Conservation (phyloP, 768 basidiomycete genomes). For the Russula vinacea region DNA sequence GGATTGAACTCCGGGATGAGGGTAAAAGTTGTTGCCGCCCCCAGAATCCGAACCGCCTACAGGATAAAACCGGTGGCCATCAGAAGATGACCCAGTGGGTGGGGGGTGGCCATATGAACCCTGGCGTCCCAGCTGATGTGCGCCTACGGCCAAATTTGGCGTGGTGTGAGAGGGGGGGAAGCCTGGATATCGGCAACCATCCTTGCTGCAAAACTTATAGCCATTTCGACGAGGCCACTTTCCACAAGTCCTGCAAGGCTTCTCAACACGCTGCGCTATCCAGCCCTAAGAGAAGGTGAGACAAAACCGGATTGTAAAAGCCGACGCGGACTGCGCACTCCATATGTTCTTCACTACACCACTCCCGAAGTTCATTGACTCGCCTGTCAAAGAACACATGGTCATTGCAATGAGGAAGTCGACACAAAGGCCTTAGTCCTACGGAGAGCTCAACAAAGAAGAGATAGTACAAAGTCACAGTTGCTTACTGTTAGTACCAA, state of each 20-base stretch:
- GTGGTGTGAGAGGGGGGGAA: not conserved
- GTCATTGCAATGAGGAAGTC: not conserved
- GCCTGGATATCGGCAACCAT: not conserved
- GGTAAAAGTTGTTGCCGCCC: not conserved
- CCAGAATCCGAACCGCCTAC: not conserved
- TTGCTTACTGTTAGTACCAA: not conserved
- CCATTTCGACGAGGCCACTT: constrained; percentile 14
- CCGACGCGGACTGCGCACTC: not conserved
- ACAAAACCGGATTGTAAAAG: not conserved
- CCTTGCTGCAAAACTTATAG: not conserved
- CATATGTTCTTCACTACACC: constrained; percentile 13
- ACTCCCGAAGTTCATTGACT: constrained; percentile 8
- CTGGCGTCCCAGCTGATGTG: not conserved
- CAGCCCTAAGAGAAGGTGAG: not conserved
- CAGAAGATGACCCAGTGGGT: not conserved
- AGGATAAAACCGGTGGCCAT: not conserved
- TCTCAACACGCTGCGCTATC: not conserved
- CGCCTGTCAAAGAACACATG: constrained; percentile 3
- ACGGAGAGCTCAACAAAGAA: not conserved
- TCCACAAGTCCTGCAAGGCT: not conserved
- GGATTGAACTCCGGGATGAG: not conserved
- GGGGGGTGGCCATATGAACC: not conserved
- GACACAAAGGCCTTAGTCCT: not conserved
- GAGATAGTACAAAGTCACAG: not conserved
- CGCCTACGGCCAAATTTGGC: not conserved